Evolutionary conservation across 306 rosid genomes (phyloP), one percentile per base, ranked within the genome.

Genomic region (Corylus americana): DNA sequence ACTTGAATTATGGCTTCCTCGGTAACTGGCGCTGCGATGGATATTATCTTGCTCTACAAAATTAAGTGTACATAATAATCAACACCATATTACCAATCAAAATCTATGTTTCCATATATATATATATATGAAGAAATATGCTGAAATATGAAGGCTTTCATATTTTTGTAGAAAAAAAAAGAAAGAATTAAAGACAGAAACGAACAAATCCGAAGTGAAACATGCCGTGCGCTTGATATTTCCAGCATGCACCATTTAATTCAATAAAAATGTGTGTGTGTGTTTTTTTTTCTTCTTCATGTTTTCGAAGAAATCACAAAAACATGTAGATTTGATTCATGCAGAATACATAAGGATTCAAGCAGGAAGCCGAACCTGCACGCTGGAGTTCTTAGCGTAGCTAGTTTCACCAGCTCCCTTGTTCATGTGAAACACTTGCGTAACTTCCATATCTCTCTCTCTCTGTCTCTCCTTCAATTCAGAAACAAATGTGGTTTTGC

Each of bases 341-440:
- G 18, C 11, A 13, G 22, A 31, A 64, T 7, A 35, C 2, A 17
- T 64, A 64, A 6, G 3, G 20, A 35, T 63, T 13, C 17, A 6
- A 0, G 16, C 5, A 18, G n/a, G 20, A 25, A 55, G 11, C 17
- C 14, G 9, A 47, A 91, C 97, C 97, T 94, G 98, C 80, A 92
- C 66, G 0, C 22, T 7, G 11, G 90, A 94, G 87, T 92, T 94
- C 85, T 81, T 76, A 20, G 94, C 94, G 76, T 94, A 91, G 85
- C 98, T 94, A 45, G 88, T 80, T 20, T 82, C 87, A 1, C 89
- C 97, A 1, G 22, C 77, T 1, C 97, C 97, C 72, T 87, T 85
- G 89, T 89, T 94, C 98, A 92, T 94, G 88, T 83, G 93, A 63
- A 92, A 82, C 4, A 85, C 64, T 79, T 85, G 85, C 25, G 64